Evolutionary conservation across 164 flowering plant species (phyloP).

Genomic region (Vitis riparia): DNA sequence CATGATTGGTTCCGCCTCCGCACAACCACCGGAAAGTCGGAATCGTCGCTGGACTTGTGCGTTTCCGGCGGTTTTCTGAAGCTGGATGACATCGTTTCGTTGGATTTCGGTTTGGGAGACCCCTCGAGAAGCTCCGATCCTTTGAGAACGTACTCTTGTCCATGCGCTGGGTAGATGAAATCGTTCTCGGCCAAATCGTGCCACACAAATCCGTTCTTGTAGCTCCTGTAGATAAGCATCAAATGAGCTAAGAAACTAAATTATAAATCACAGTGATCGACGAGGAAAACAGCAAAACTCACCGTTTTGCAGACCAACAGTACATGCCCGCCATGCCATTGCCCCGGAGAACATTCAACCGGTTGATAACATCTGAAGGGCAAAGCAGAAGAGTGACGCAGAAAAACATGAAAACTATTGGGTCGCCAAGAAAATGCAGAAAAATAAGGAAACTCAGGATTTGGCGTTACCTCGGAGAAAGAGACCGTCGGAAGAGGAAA

Average conservation of each 20-base stretch:
- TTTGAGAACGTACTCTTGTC: slow-evolving; percentile 90
- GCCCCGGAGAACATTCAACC: slow-evolving; percentile 74
- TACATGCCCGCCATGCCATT: slow-evolving; percentile 78
- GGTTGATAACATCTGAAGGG: slow-evolving; percentile 70
- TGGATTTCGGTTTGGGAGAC: slow-evolving; percentile 18
- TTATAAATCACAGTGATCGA: not conserved
- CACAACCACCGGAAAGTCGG: slow-evolving; percentile 31
- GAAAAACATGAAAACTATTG: not conserved
- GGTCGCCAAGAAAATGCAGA: not conserved
- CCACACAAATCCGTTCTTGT: slow-evolving; percentile 94
- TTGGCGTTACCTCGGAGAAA: not conserved
- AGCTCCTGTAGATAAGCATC: slow-evolving; percentile 53
- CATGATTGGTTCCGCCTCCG: slow-evolving; percentile 81
- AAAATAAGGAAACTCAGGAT: not conserved
- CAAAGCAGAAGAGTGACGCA: not conserved
- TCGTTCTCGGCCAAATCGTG: slow-evolving; percentile 83
- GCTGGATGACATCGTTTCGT: slow-evolving; percentile 29
- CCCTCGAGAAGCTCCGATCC: slow-evolving; percentile 74
- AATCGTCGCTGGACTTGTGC: slow-evolving; percentile 17
- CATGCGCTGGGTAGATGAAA: slow-evolving; percentile 78
- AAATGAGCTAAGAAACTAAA: not conserved
- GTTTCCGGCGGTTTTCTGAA: slow-evolving; percentile 22
- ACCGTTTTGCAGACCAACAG: slow-evolving; percentile 84
- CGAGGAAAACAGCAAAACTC: not conserved
- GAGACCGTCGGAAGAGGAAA: slow-evolving; percentile 3